These are phyloP conservation scores for Adiantum capillusveneris DNA, from an alignment of 75 land plant species.

Conservation along the genomic window DNA sequence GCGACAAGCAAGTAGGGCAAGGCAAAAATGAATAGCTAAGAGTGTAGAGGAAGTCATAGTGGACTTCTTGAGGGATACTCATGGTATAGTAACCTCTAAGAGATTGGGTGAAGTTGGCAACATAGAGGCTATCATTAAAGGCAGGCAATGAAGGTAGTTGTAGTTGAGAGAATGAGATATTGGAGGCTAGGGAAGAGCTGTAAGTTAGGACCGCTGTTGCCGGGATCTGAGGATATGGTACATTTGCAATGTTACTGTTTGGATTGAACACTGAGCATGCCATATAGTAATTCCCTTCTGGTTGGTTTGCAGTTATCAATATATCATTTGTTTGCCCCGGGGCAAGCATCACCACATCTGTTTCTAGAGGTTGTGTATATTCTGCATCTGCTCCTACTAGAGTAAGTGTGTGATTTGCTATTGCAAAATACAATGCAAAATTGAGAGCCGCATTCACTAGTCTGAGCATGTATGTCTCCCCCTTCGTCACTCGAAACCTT, in stretches of 20 bases:
- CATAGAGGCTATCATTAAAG: conserved; percentile 32
- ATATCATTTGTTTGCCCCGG: conserved; percentile 44
- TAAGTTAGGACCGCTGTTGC: conserved; percentile 29
- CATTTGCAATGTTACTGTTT: conserved; percentile 11
- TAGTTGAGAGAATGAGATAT: neutral
- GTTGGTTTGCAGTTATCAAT: conserved; percentile 39
- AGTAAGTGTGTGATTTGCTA: conserved; percentile 21
- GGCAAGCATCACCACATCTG: conserved; percentile 8
- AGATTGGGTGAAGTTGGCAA: conserved; percentile 24
- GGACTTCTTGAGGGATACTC: conserved; percentile 9
- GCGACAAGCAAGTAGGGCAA: neutral
- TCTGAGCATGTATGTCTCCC: conserved; percentile 20
- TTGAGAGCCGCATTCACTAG: conserved; percentile 23
- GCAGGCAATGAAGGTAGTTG: conserved; percentile 35
- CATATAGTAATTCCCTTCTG: conserved; percentile 42
- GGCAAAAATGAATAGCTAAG: conserved; percentile 19
- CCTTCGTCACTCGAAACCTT: conserved; percentile 15
- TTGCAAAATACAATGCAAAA: conserved; percentile 11
- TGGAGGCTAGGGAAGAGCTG: neutral
- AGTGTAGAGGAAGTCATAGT: conserved; percentile 33
- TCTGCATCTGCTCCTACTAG: conserved; percentile 25
- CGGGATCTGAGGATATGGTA: conserved; percentile 20
- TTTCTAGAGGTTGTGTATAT: conserved; percentile 15
- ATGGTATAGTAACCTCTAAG: conserved; percentile 8
- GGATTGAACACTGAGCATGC: conserved; percentile 24